These are phyloP conservation scores for Dalbergia cultrata DNA, from an alignment of 306 rosid species.

Conservation along the genomic window DNA sequence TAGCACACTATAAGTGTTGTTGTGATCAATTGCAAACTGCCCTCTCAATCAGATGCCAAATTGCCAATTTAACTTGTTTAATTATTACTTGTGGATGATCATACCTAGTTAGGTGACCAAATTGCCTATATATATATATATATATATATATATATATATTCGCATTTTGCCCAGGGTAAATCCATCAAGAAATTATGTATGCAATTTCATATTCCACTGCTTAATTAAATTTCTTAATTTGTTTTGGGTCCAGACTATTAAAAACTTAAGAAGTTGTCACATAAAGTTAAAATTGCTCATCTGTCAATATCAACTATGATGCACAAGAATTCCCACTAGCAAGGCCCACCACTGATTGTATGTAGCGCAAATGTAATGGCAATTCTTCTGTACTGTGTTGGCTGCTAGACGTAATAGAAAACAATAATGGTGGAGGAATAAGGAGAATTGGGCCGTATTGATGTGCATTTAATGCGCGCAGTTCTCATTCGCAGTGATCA, in stretches of 20 bases:
- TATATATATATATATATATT: conserved; percentile 18
- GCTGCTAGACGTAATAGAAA: conserved; percentile 33
- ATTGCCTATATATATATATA: conserved; percentile 35
- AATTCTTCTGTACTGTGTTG: conserved; percentile 30
- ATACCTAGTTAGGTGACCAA: conserved; percentile 42
- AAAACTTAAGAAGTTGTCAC: conserved; percentile 40
- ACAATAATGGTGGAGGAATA: conserved; percentile 30
- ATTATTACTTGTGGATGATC: conserved; percentile 28
- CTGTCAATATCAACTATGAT: conserved; percentile 51
- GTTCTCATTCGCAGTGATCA: conserved; percentile 22
- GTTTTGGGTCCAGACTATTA: conserved; percentile 48
- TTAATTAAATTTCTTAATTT: neutral
- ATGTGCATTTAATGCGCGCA: conserved; percentile 53
- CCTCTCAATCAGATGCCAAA: neutral
- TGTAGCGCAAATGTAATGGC: conserved; percentile 35
- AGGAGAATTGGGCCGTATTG: conserved; percentile 29
- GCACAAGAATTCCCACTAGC: conserved; percentile 42
- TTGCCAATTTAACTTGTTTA: conserved; percentile 2
- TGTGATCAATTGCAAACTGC: conserved; percentile 38
- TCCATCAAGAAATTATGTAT: neutral
- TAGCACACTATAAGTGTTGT: conserved; percentile 27
- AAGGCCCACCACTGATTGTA: conserved; percentile 48
- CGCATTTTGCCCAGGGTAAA: neutral
- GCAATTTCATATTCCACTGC: neutral
- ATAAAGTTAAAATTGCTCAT: conserved; percentile 51